phyloP scores from a whole-genome alignment of 345 rosid species.

The Rhizophora mangle region DNA sequence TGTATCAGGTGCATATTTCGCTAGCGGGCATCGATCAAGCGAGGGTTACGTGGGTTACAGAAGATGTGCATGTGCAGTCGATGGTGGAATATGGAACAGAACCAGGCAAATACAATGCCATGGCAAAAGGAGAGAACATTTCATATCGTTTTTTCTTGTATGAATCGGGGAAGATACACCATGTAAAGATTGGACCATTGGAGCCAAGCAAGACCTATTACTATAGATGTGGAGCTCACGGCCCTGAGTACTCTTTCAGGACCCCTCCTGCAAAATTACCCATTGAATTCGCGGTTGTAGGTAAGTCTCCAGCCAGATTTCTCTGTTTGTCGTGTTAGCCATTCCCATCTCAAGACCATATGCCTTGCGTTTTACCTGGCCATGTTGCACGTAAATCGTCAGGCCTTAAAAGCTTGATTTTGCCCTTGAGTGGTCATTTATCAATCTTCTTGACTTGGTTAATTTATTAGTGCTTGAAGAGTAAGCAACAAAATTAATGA shows the following conservation, averaged over 20 bases:
- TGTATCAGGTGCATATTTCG: slow-evolving; percentile 65
- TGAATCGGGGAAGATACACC: slow-evolving; percentile 69
- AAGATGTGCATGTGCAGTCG: slow-evolving; percentile 45
- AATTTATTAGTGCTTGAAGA: neutral
- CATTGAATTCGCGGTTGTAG: slow-evolving; percentile 68
- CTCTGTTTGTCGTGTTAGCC: neutral
- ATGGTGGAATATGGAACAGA: slow-evolving; percentile 61
- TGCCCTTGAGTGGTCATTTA: neutral
- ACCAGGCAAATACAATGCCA: slow-evolving; percentile 44
- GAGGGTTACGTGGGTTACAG: slow-evolving; percentile 73
- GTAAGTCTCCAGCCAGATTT: slow-evolving; percentile 30
- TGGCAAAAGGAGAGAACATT: slow-evolving; percentile 50
- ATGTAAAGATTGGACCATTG: slow-evolving; percentile 84
- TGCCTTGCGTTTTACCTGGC: too few relatives aligned
- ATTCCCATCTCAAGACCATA: too few relatives aligned
- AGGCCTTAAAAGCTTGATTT: neutral
- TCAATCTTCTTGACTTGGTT: neutral
- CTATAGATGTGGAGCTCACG: slow-evolving; percentile 65
- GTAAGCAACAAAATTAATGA: neutral
- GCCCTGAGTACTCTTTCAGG: slow-evolving; percentile 76
- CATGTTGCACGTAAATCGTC: neutral
- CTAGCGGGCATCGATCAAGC: slow-evolving; percentile 58
- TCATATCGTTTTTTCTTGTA: slow-evolving; percentile 69
- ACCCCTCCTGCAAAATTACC: slow-evolving; percentile 74
- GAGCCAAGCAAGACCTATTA: slow-evolving; percentile 55